These are phyloP conservation scores for Arthroderma uncinatum DNA, from an alignment of 2,329 filamentous ascomycete genomes.

Conservation along the genomic window DNA sequence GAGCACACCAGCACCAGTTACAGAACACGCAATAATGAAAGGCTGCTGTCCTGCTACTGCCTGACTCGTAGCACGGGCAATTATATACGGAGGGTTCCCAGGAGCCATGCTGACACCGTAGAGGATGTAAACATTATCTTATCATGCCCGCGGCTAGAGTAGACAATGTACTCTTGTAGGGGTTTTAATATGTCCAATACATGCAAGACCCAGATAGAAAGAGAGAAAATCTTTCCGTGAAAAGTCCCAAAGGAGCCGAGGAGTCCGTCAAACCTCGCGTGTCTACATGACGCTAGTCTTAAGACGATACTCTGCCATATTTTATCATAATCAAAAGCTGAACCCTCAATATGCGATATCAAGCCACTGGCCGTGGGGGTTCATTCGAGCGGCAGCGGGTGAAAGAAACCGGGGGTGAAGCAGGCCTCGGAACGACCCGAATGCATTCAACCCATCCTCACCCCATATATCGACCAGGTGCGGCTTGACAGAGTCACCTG, in stretches of 20 bases:
- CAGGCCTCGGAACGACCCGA: constrained; percentile 1
- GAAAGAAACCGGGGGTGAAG: not conserved
- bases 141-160: too few species aligned
- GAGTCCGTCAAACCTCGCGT: not conserved
- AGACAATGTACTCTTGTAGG: not conserved
- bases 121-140: not conserved
- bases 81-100: not conserved
- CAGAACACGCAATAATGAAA: not conserved
- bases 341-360: not conserved
- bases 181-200: not conserved
- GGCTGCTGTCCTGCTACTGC: not conserved
- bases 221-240: not conserved
- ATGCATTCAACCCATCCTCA: not conserved
- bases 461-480: not conserved
- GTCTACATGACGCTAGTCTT: not conserved
- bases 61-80: not conserved
- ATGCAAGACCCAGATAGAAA: not conserved
- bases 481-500: not conserved
- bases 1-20: not conserved
- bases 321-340: not conserved
- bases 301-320: not conserved
- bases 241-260: not conserved
- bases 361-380: not conserved
- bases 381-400: not conserved
- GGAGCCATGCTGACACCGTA: not conserved